Base-by-base conservation (phyloP, 257 asterid genomes). In the Lantana camara region DNA sequence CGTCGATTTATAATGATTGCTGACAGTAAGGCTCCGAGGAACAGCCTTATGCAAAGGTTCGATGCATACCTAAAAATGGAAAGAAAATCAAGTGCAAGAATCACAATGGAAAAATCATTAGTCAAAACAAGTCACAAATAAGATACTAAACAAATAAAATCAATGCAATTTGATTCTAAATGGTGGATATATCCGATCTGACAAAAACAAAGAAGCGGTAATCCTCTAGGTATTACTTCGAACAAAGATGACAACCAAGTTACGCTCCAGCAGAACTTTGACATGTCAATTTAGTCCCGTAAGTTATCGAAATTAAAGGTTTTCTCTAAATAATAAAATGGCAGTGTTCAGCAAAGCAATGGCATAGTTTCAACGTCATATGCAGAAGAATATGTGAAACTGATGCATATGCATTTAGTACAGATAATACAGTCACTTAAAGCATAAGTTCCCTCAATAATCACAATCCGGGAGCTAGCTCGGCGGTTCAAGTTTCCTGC, bases 371-470 rank as follows among this genome's bases (percentile, higher is more conserved):
- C 23, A 53, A 35, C 3, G 34, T 29, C 52, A 53, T 29, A 47
- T n/a, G n/a, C n/a, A n/a, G 44, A 58, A 57, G 52, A 73, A 37
- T n/a, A 37, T 56, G 67, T 22, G 24, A 62, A 17, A 62, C 14
- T 30, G 34, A 74, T 50, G 59, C 69, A 55, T 30, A 74, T 50
- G 59, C 69, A 55, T 30, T 30, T 41, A 32, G 49, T 60, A 47
- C 34, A 51, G 40, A 41, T 12, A 21, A 15, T 42, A 58, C n/a
- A n/a, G 41, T 32, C 30, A 49, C 23, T 27, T 73, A 94, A 82
- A 52, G 97, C 99, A 69, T 94, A 88, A 74, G 90, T 94, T 14
- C 99, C 99, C 79, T 94, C 97, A 8, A 94, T 84, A 29, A 94
- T 77, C 73, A 94, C 85, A 69, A 94, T 86, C 41, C 93, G 92